Evolutionary conservation across 495 filamentous ascomycete species (phyloP), one percentile per base, ranked within the genome.

Genomic region (Penicillium pulvis): DNA sequence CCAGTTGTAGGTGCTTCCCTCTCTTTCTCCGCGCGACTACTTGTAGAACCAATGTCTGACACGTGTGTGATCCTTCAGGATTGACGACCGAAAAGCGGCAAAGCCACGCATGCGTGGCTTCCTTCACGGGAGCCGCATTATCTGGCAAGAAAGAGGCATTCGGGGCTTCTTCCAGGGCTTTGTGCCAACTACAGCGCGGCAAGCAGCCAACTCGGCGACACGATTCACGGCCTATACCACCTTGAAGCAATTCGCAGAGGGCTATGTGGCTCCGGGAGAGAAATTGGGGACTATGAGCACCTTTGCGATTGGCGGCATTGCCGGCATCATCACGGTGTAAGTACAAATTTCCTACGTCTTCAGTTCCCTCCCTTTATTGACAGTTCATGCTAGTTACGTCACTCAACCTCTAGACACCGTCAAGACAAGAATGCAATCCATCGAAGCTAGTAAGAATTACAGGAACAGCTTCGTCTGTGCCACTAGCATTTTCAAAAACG

Each of bases 391-490:
- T 51, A 84, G 82, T 62, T 85, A 83, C 63, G 80, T 79, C 11
- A 89, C 94, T 7, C 94, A 97, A 75, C 94, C 94, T 14, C 77
- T 98, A 39, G 94, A 98, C 69, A 96, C 93, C 0, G 83, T 98
- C 55, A 98, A 98, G 80, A 98, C 94, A 56, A 84, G 92, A 57
- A 98, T 98, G 95, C 94, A 98, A 85, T 94, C 90, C 28, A 89
- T 97, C 44, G 93, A 97, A 70, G 92, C 94, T 8, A 84, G 84
- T 53, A 81, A 77, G 46, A 74, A 90, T 59, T 98, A 98, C 65
- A 90, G 86, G 66, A 97, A 98, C 71, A 94, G 88, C 62, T 86
- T 97, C 64, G 81, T 86, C 36, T 98, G 94, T 71, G 94, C 89
- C 2, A 81, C 83, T 17, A 78, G 87, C 55, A 94, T 98, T 61